Evolutionary conservation across 2,329 filamentous ascomycete genomes (phyloP), one percentile per base, ranked within the genome.

Genomic region (Davidsoniella neocaledoniae): DNA sequence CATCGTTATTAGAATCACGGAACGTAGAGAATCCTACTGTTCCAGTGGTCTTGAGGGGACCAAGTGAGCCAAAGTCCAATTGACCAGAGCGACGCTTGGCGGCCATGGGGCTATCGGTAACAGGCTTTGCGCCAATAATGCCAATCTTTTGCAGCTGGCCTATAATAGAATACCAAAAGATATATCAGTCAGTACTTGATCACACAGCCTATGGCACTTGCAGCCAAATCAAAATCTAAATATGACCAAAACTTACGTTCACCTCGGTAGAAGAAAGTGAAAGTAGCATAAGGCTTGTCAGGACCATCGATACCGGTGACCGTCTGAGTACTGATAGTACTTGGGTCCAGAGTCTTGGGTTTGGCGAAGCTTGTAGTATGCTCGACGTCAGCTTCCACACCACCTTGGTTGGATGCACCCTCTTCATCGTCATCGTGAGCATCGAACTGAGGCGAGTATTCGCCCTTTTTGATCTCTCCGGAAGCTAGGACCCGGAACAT

Each of bases 311-410:
- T 94, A 16, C 90, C 91, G 7, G 91, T 96, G n/a, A 98, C 91
- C 0, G 91, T 98, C 66, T 98, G 91, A 2, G 91, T 98, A 61
- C 88, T 96, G 61, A 98, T 98, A 2, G 86, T 87, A 67, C 95
- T 95, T 0, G 90, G 90, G 66, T 96, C 93, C 48, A 95, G 72
- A 1, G 86, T 83, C 72, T 95, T 96, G 12, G 88, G 90, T 67
- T 95, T 94, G 8, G 90, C 90, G 64, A 96, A 96, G 62, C 88
- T 94, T 6, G 91, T 96, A 2, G 91, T 96, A 63, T 98, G 91
- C 65, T 96, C 91, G 51, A 95, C 77, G 59, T 94, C 86, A 39
- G 79, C 83, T 58, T 88, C 84, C 10, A 53, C 49, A 14, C 54
- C 49, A 16, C 40, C 46, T 38, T 53, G 48, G 29, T 43, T 51